Percentiles rank a stretch among this genome's conserved stretches.
Conservation (phyloP, 257 asterid species). For the Solanum tarapatanum region DNA sequence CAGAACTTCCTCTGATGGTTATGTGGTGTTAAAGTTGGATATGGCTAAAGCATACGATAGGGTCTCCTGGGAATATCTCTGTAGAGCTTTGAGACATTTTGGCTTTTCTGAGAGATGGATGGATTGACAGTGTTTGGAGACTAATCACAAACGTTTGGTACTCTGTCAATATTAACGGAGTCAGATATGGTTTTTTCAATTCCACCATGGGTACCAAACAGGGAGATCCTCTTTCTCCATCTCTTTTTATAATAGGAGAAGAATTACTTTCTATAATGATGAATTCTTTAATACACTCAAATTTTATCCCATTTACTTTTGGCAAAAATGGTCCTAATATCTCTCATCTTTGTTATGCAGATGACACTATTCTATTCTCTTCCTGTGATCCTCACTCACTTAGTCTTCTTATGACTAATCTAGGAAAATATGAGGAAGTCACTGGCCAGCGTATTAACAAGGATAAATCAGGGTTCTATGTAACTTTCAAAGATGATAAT, state of each 20-base stretch:
- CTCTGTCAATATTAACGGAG: background rate
- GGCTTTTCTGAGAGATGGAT: background rate
- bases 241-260: background rate
- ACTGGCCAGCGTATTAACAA: background rate
- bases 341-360: background rate
- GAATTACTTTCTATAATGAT: background rate
- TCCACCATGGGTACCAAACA: background rate
- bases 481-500: background rate
- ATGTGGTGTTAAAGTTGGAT: too few relatives aligned
- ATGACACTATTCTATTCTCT: background rate
- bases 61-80: too few relatives aligned
- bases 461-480: too few relatives aligned
- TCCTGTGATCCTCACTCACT: background rate
- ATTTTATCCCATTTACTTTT: too few relatives aligned
- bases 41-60: too few relatives aligned
- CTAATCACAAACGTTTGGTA: background rate
- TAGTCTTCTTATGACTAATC: background rate
- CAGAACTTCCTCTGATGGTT: background rate
- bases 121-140: background rate
- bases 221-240: background rate
- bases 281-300: background rate
- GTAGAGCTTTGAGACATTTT: too few relatives aligned
- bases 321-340: background rate
- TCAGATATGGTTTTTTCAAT: background rate
- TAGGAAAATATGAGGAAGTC: too few relatives aligned